Base-by-base conservation (phyloP, 2,329 filamentous ascomycete species). In the Epichloe sylvatica region DNA sequence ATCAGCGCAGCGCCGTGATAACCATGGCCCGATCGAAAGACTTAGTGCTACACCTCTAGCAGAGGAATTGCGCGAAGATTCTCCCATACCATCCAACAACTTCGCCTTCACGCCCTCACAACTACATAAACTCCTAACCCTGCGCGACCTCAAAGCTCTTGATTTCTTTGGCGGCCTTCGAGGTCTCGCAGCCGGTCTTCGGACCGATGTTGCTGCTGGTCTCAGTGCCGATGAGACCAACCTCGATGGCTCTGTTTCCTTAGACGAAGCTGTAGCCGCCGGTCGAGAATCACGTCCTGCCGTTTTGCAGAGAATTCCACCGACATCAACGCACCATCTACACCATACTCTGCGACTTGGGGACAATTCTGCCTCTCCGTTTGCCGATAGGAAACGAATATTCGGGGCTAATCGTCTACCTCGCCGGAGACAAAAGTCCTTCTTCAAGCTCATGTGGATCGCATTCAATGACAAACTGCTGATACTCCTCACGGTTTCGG, bases 401-500 rank as follows among this genome's bases (percentile, higher is more conserved):
- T 90, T 79, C 61, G 80, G 78, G 48, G 76, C 79, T 54, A 89
- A 89, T 46, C 59, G 59, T 7, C 60, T 62, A 1, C 66, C 60
- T 0, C 79, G 78, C 55, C 78, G 78, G 57, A 84, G 84, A 59
- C 71, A 80, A 23, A 88, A 87, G 62, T 81, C 72, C 38, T 80
- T 89, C 47, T 70, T 83, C 52, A 72, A 81, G 59, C 67, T 89
- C 46, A 57, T 67, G 54, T 90, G 85, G 85, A 83, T 87, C 58
- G 84, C 84, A 1, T 87, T 86, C 67, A 88, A 89, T 60, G 85
- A 90, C 65, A 90, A 89, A 59, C 80, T 90, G 11, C 69, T 88
- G 47, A 84, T 88, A 49, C 67, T 88, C 4, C 70, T 88, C 51
- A 83, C 82, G 1, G 71, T 81, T 19, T 84, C 84, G 7, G 85